Percentiles rank a stretch among this genome's conserved stretches.
phyloP scores from a whole-genome alignment of 2,329 filamentous ascomycete genomes.

The Diaporthe australafricana region DNA sequence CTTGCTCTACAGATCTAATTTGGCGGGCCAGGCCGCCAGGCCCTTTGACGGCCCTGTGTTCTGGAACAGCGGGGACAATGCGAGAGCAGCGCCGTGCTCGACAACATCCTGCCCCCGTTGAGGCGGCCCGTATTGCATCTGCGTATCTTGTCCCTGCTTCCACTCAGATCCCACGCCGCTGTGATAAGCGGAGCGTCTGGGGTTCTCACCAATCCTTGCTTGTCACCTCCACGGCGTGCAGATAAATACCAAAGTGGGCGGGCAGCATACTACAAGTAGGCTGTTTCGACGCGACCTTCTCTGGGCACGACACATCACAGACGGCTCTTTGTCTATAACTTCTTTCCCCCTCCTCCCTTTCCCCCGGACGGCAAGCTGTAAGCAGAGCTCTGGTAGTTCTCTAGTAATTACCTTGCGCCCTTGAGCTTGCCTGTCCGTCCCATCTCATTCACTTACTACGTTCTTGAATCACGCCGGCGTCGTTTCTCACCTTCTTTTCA shows the following conservation, averaged over 20 bases:
- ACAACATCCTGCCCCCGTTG: slow-evolving; percentile 13
- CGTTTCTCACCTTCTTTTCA: slow-evolving; percentile 35
- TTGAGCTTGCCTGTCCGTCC: slow-evolving; percentile 39
- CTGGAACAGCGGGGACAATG: slow-evolving; percentile 29
- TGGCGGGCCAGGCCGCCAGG: slow-evolving; percentile 27
- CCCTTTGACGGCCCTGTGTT: slow-evolving; percentile 18
- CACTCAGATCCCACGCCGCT: slow-evolving; percentile 19
- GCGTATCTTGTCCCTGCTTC: slow-evolving; percentile 24
- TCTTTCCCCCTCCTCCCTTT: slow-evolving; percentile 32
- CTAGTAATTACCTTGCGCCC: slow-evolving; percentile 45
- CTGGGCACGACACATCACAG: slow-evolving; percentile 1
- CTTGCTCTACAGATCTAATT: slow-evolving; percentile 11
- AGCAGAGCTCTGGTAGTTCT: slow-evolving; percentile 63
- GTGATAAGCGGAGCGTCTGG: slow-evolving; percentile 12
- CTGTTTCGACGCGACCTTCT: slow-evolving; percentile 21
- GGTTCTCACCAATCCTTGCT: slow-evolving; percentile 4
- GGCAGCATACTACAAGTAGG: slow-evolving; percentile 27
- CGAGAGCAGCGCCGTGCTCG: slow-evolving; percentile 19
- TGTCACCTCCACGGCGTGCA: background rate
- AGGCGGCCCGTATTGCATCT: slow-evolving; percentile 27
- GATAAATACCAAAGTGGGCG: slow-evolving; percentile 15
- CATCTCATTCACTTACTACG: slow-evolving; percentile 30
- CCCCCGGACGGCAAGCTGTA: slow-evolving; percentile 42
- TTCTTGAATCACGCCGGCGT: slow-evolving; percentile 33
- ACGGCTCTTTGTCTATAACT: slow-evolving; percentile 27